phyloP scores from a whole-genome alignment of 768 basidiomycete species.

The Mycena latifolia region DNA sequence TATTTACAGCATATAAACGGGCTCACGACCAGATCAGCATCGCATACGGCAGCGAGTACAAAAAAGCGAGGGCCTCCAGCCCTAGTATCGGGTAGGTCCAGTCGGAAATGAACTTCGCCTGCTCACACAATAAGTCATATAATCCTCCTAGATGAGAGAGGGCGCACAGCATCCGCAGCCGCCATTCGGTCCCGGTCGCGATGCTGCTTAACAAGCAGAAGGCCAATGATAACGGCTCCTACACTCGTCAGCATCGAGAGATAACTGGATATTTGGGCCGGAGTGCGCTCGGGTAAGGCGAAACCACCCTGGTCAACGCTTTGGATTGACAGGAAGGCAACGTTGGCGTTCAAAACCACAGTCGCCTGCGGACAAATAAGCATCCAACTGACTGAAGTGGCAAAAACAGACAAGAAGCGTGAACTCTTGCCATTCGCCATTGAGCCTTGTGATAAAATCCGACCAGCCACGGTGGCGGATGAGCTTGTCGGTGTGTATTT shows the following conservation, averaged over 20 bases:
- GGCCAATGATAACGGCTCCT: slow-evolving; percentile 61
- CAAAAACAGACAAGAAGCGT: slow-evolving; percentile 62
- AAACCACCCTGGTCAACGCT: slow-evolving; percentile 46
- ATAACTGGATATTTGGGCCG: slow-evolving; percentile 64
- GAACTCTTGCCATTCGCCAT: slow-evolving; percentile 64
- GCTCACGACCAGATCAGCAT: slow-evolving; percentile 73
- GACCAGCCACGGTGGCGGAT: slow-evolving; percentile 58
- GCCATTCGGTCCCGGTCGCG: slow-evolving; percentile 50
- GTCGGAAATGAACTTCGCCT: slow-evolving; percentile 4
- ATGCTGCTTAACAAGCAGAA: slow-evolving; percentile 60
- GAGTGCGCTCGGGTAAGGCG: slow-evolving; percentile 41
- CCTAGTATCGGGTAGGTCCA: slow-evolving; percentile 48
- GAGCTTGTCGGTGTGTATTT: slow-evolving; percentile 63
- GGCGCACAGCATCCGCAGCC: slow-evolving; percentile 54
- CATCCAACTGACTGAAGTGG: neutral
- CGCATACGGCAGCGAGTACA: slow-evolving; percentile 68
- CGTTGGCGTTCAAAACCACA: slow-evolving; percentile 70
- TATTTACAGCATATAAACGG: no score
- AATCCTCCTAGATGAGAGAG: neutral
- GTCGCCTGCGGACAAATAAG: slow-evolving; percentile 56
- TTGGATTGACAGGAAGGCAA: slow-evolving; percentile 69
- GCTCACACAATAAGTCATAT: neutral
- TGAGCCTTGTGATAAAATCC: slow-evolving; percentile 56
- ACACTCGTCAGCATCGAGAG: slow-evolving; percentile 62
- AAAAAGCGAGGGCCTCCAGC: slow-evolving; percentile 62